phyloP scores from a whole-genome alignment of 2,329 filamentous ascomycete genomes.

The Botryotinia globosa region DNA sequence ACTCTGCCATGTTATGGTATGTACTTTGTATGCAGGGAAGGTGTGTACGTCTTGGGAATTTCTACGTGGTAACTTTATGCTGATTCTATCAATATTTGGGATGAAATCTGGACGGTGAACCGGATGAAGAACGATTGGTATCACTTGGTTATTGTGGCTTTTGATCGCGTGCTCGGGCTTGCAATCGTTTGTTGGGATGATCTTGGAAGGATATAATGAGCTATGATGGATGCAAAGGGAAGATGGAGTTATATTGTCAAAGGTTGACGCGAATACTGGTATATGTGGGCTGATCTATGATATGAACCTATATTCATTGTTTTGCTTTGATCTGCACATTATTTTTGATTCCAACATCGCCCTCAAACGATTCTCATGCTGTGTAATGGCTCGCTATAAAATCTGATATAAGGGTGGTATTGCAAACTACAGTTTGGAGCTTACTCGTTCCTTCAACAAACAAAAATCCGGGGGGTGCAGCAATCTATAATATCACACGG shows the following conservation, averaged over 20 bases:
- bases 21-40: not conserved
- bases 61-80: conserved; percentile 15
- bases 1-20: not conserved
- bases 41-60: not conserved
- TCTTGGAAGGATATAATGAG: not conserved
- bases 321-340: not conserved
- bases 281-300: not conserved
- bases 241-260: not conserved
- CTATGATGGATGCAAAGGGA: not conserved
- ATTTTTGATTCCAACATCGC: not conserved
- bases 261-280: not conserved
- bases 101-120: not conserved
- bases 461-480: not conserved
- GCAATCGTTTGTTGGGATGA: not conserved
- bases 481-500: conserved; percentile 5
- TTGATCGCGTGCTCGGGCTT: not conserved
- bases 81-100: not conserved
- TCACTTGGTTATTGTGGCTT: not conserved
- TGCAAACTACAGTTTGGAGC: not conserved
- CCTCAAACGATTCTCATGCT: not conserved
- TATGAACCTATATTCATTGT: not conserved
- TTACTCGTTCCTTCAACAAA: not conserved
- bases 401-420: not conserved
- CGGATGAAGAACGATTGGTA: not conserved
- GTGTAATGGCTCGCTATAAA: not conserved